Evolutionary conservation across 106 monocot species (phyloP), one percentile per base, ranked within the genome.

Genomic region (Alisma plantagoaquatica): DNA sequence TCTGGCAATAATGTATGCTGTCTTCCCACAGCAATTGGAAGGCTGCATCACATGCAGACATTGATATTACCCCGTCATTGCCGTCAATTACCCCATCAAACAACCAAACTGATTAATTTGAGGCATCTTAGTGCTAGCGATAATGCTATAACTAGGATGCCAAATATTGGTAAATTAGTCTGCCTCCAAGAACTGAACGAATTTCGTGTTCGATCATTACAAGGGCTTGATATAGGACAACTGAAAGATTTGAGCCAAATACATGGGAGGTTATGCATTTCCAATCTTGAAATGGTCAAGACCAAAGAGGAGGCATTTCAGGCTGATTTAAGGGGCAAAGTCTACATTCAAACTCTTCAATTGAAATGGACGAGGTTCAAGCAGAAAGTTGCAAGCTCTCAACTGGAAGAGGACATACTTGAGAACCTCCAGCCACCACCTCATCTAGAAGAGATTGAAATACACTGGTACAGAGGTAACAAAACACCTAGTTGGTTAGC

Each of bases 41-140:
- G 32, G 19, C 64, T 59, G 27, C 63, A 72, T 48, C 71, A 58
- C 50, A 55, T 72, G 43, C 64, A 72, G 23, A 23, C 31, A 41
- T 5, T 72, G 54, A 30, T 38, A 21, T 26, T 57, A 23, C 49
- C 56, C 19, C 54, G 27, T 21, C 16, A 3, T 20, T 50, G 56
- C 33, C 48, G 33, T 4, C 24, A 25, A 51, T 27, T 21, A 11
- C 22, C 32, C 27, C 41, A 47, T 27, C 54, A 41, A 9, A 30
- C 64, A 10, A 24, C 48, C 25, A 51, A 59, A 10, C 57, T 72
- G 21, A 41, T 64, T 25, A 63, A 25, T 49, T 64, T 72, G 57
- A 25, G 64, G 2, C 64, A 59, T 71, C 46, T 71, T 10, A 28
- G 43, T 41, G 38, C 58, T 26, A 43, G 14, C 20, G 25, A 48